phyloP scores from a whole-genome alignment of 768 basidiomycete species.

The Xerocomus brunneocitrinus region DNA sequence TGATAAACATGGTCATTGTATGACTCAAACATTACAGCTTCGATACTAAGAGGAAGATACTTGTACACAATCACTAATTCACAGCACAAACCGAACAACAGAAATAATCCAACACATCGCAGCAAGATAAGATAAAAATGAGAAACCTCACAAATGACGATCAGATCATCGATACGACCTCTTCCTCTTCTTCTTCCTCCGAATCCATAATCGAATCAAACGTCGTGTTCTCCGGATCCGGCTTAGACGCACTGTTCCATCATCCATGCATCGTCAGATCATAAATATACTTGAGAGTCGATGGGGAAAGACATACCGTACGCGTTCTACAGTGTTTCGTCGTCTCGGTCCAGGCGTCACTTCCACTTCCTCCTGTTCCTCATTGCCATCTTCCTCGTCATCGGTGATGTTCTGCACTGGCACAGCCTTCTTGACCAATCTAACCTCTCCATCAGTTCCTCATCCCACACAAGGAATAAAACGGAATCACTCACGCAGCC shows the following conservation, averaged over 20 bases:
- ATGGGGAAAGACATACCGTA: slow-evolving; percentile 8
- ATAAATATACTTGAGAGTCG: no score
- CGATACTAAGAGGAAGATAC: no score
- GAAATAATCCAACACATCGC: not conserved
- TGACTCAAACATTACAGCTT: no score
- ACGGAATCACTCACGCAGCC: slow-evolving; percentile 43
- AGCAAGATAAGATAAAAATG: not conserved
- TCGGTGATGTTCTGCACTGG: slow-evolving; percentile 23
- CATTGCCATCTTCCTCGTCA: slow-evolving; percentile 35
- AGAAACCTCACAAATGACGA: not conserved
- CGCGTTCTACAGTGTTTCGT: not conserved
- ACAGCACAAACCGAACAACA: not conserved
- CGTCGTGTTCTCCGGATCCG: slow-evolving; percentile 15
- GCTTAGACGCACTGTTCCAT: slow-evolving; percentile 3
- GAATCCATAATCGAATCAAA: slow-evolving; percentile 53
- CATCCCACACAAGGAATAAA: not conserved
- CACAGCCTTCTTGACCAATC: slow-evolving; percentile 37
- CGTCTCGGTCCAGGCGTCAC: slow-evolving; percentile 35
- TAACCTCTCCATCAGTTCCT: slow-evolving; percentile 12
- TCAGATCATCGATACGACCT: slow-evolving; percentile 36
- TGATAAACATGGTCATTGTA: not conserved
- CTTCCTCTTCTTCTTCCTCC: slow-evolving; percentile 46
- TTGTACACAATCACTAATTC: no score
- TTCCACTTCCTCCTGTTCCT: slow-evolving; percentile 16
- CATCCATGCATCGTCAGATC: not conserved